A percentile compares a stretch with the other conserved stretches of the same genome.
phyloP scores from a whole-genome alignment of 2,329 filamentous ascomycete genomes.

The Talaromyces sp. region DNA sequence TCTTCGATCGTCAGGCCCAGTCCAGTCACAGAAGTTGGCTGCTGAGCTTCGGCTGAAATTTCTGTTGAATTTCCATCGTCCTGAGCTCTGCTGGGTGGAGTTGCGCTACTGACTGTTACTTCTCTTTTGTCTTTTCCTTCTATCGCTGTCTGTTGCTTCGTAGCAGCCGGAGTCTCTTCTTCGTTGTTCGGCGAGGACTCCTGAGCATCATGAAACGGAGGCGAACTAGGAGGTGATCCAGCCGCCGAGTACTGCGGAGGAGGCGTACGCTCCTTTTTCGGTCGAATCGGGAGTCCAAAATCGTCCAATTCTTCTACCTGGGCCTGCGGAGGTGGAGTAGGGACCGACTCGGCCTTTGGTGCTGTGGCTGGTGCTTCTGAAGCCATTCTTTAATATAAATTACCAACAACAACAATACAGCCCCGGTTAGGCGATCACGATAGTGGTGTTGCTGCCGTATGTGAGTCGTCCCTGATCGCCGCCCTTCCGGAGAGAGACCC shows the following conservation, averaged over 20 bases:
- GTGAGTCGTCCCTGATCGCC: not conserved
- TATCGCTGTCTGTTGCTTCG: not conserved
- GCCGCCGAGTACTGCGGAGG: slow-evolving; percentile 11
- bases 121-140: not conserved
- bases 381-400: slow-evolving; percentile 2
- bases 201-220: slow-evolving; percentile 17
- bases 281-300: slow-evolving; percentile 34
- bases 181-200: slow-evolving; percentile 4
- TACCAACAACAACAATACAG: not conserved
- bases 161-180: not conserved
- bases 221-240: slow-evolving; percentile 12
- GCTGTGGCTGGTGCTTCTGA: not conserved
- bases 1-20: slow-evolving; percentile 5
- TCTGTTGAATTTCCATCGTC: not conserved
- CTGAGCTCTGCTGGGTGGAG: not conserved
- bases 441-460: not conserved
- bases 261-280: slow-evolving; percentile 13
- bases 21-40: slow-evolving; percentile 3
- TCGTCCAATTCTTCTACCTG: slow-evolving; percentile 25
- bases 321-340: not conserved
- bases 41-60: not conserved
- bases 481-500: not conserved
- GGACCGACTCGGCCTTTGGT: not conserved
- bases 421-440: not conserved
- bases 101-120: not conserved